Percentiles rank a stretch among this genome's conserved stretches.
Conservation (phyloP, 352 stramenopile species). For the Phytophthora citrophthora region DNA sequence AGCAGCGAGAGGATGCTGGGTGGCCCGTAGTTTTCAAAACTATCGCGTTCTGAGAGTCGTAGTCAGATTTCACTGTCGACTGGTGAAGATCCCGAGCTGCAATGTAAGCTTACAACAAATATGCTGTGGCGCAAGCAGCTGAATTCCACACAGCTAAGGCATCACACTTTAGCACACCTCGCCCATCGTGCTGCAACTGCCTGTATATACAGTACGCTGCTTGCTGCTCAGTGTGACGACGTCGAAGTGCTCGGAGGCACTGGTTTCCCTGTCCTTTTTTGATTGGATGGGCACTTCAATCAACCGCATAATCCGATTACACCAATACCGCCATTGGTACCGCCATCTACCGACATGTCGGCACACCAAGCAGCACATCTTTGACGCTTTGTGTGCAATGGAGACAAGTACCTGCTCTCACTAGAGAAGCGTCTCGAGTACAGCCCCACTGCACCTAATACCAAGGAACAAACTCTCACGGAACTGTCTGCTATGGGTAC, state of each 20-base stretch:
- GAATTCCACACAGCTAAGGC: neutral
- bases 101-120: too few species aligned
- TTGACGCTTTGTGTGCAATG: conserved; percentile 8
- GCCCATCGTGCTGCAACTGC: neutral
- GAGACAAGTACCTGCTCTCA: neutral
- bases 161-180: neutral
- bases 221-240: neutral
- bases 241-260: neutral
- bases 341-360: conserved; percentile 7
- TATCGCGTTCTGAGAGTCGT: too few species aligned
- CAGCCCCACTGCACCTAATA: neutral
- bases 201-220: neutral
- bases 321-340: conserved; percentile 3
- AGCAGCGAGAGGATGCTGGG: neutral
- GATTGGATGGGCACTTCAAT: conserved; percentile 17
- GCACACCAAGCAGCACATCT: conserved; percentile 24
- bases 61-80: neutral
- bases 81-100: neutral
- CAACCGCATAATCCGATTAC: conserved; percentile 19
- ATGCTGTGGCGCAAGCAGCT: too few species aligned
- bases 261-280: neutral
- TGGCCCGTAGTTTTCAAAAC: neutral
- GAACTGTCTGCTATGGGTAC: too few species aligned
- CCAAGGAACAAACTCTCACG: too few species aligned
- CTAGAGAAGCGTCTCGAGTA: conserved; percentile 1